Conservation (phyloP, 2,329 filamentous ascomycete species). For the Fusarium pseudoanthophilum region DNA sequence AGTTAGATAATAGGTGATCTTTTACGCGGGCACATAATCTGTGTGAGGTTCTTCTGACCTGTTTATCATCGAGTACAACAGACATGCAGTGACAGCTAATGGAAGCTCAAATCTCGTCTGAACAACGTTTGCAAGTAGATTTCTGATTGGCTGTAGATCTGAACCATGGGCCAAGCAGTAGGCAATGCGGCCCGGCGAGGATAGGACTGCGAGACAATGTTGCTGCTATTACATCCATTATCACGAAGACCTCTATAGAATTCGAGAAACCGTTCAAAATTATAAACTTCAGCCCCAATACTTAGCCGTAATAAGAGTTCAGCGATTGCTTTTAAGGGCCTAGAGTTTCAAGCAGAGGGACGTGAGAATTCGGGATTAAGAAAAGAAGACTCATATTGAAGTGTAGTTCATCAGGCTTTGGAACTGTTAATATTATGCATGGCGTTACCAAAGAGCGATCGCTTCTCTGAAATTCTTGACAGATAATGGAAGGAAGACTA, state of each 20-base stretch:
- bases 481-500: not conserved
- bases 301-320: not conserved
- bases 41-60: conserved; percentile 20
- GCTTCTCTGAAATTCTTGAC: not conserved
- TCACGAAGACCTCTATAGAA: not conserved
- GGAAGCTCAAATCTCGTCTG: not conserved
- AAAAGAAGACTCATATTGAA: not conserved
- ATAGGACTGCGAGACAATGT: not conserved
- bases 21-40: not conserved
- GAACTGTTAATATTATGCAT: not conserved
- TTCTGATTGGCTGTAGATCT: conserved; percentile 15
- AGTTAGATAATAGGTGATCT: not conserved
- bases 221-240: not conserved
- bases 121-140: not conserved
- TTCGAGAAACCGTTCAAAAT: not conserved
- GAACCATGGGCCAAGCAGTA: conserved; percentile 1
- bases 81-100: not conserved
- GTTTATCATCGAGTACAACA: conserved; percentile 45
- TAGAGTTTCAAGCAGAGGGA: not conserved
- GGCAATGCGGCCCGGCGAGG: not conserved
- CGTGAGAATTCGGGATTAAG: not conserved
- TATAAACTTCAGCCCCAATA: not conserved
- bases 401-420: not conserved
- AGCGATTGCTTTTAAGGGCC: not conserved
- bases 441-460: not conserved